A percentile compares a stretch with the other conserved stretches of the same genome.
Evolutionary conservation across 2,329 filamentous ascomycete genomes (phyloP).

Genomic region (Phialophora expanda): DNA sequence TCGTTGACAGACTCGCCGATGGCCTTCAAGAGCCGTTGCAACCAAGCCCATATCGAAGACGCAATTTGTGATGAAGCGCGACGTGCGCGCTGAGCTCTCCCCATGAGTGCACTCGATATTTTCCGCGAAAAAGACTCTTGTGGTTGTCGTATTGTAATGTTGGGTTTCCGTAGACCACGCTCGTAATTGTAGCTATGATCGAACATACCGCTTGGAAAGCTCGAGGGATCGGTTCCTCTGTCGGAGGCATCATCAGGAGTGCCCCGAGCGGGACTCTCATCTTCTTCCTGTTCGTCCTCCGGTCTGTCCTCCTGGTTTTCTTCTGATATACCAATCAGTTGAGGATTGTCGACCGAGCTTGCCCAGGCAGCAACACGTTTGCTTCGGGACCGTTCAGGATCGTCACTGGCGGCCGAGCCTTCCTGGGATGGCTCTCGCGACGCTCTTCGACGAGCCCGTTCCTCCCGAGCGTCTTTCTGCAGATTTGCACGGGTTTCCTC

Average conservation of each 20-base stretch:
- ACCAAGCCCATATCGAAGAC: slow-evolving; percentile 24
- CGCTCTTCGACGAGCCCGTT: slow-evolving; percentile 39
- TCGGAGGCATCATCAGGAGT: slow-evolving; percentile 27
- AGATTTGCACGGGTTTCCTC: slow-evolving; percentile 32
- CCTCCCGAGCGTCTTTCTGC: slow-evolving; percentile 29
- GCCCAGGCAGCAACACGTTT: slow-evolving; percentile 37
- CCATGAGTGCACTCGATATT: slow-evolving; percentile 16
- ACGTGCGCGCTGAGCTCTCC: not conserved
- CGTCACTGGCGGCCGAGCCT: slow-evolving; percentile 30
- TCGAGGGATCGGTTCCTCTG: slow-evolving; percentile 37
- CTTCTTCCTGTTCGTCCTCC: not conserved
- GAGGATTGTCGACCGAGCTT: slow-evolving; percentile 31
- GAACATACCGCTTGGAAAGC: slow-evolving; percentile 39
- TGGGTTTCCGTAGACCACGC: slow-evolving; percentile 35
- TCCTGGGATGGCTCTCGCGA: slow-evolving; percentile 37
- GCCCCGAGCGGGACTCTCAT: slow-evolving; percentile 14
- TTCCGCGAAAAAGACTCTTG: slow-evolving; percentile 20
- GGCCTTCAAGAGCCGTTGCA: slow-evolving; percentile 17
- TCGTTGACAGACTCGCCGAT: slow-evolving; percentile 27
- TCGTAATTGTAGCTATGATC: slow-evolving; percentile 41
- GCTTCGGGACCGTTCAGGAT: slow-evolving; percentile 29
- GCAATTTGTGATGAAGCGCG: slow-evolving; percentile 12
- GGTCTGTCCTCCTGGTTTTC: slow-evolving; percentile 8
- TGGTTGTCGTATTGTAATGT: slow-evolving; percentile 27
- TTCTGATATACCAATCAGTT: slow-evolving; percentile 36